Evolutionary conservation across 768 basidiomycete species (phyloP).

Genomic region (Suillus cothurnatus): DNA sequence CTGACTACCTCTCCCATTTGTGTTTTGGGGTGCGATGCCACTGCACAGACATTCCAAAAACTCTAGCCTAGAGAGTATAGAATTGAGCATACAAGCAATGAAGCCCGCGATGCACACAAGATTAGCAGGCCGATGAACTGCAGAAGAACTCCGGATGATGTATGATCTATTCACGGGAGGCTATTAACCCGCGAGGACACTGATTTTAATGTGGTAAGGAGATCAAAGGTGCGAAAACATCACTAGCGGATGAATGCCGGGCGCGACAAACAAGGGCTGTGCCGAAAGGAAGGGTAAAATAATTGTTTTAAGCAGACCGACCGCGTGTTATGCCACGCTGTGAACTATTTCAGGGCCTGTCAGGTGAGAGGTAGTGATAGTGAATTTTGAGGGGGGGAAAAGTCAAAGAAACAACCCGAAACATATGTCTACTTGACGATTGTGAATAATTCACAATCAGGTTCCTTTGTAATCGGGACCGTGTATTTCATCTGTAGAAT

Average conservation of each 20-base stretch:
- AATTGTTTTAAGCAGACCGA: constrained; percentile 1
- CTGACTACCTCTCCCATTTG: not conserved
- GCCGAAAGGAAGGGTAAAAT: constrained; percentile 18
- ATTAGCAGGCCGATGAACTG: constrained; percentile 2
- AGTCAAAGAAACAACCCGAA: not conserved
- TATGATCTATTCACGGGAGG: constrained; percentile 20
- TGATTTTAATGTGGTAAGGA: constrained; percentile 43
- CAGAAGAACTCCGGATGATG: constrained; percentile 15
- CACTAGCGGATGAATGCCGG: constrained; percentile 34
- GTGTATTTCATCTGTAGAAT: not conserved
- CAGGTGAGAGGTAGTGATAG: not conserved
- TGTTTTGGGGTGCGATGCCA: not conserved
- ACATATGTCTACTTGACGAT: not conserved
- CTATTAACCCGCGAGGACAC: constrained; percentile 12
- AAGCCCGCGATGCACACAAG: constrained; percentile 1
- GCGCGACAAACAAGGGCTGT: constrained; percentile 22
- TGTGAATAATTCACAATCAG: not conserved
- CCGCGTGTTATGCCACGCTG: not conserved
- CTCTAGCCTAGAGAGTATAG: not conserved
- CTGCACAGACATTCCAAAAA: not conserved
- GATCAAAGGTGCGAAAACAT: constrained; percentile 41
- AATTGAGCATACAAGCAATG: constrained; percentile 11
- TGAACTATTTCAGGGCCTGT: not conserved
- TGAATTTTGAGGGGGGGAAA: not conserved
- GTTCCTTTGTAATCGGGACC: not conserved